Conservation (phyloP, 306 rosid species). For the Macrotyloma uniflorum region DNA sequence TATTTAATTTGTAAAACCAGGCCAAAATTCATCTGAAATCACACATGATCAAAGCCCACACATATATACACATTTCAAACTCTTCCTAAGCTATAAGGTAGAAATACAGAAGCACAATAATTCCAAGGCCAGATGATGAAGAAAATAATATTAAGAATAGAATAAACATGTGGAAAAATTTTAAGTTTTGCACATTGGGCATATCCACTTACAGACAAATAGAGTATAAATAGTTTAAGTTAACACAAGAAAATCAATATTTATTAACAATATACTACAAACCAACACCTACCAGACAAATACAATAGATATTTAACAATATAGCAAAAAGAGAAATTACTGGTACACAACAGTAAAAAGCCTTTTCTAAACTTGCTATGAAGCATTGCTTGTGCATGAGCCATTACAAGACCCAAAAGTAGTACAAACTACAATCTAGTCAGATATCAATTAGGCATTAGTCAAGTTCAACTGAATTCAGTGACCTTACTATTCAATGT, state of each 20-base stretch:
- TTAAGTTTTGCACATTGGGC: not conserved
- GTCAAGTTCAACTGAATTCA: not conserved
- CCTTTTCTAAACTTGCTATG: not conserved
- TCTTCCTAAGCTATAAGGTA: not conserved
- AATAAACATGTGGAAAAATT: not conserved
- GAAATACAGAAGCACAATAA: not conserved
- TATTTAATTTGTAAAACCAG: constrained; percentile 10
- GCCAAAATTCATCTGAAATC: constrained; percentile 10
- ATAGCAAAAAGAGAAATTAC: not conserved
- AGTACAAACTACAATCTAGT: not conserved
- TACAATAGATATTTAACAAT: not conserved
- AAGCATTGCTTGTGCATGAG: not conserved
- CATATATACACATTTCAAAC: constrained; percentile 15
- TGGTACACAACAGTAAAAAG: not conserved
- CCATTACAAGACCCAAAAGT: constrained; percentile 15
- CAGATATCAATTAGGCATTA: not conserved
- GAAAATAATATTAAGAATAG: not conserved
- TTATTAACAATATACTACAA: not conserved
- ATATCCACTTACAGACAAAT: constrained; percentile 11
- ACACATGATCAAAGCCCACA: constrained; percentile 25
- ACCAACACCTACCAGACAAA: not conserved
- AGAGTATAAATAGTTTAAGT: not conserved
- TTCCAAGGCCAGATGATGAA: not conserved
- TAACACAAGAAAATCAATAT: not conserved
- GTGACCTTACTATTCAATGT: not conserved